A percentile compares a stretch with the other conserved stretches of the same genome.
These are phyloP conservation scores for Apostasia ramifera DNA, from an alignment of 106 monocot genomes.

Conservation along the genomic window DNA sequence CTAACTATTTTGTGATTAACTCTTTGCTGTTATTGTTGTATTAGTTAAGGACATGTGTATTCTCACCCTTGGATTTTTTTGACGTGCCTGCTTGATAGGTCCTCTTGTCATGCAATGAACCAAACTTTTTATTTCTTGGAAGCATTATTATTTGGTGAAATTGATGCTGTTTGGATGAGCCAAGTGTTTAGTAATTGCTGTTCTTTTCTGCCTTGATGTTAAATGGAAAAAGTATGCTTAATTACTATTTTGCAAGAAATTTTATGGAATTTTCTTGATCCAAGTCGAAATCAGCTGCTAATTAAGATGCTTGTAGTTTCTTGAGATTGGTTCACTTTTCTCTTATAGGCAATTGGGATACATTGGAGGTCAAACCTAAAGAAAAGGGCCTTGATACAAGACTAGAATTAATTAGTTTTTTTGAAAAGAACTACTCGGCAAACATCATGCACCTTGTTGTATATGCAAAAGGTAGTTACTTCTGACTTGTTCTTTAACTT, in stretches of 20 bases:
- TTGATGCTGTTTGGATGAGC: neutral
- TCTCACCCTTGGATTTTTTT: too few species aligned
- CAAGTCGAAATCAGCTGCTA: too few species aligned
- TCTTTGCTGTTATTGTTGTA: too few species aligned
- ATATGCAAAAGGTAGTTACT: constrained; percentile 74
- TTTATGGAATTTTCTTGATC: neutral
- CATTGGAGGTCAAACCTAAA: constrained; percentile 76
- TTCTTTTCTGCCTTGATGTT: neutral
- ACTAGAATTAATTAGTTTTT: constrained; percentile 71
- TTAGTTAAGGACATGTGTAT: too few species aligned
- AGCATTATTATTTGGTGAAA: neutral
- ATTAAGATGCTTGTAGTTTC: neutral
- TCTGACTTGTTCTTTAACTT: neutral
- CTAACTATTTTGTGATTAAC: too few species aligned
- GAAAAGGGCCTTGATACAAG: constrained; percentile 77
- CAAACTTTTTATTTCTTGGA: neutral
- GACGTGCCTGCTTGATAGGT: neutral
- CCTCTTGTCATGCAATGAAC: neutral
- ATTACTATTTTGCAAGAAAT: neutral
- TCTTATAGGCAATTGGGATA: constrained; percentile 75
- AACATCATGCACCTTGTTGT: constrained; percentile 94
- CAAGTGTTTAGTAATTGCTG: neutral
- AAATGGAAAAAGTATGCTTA: neutral
- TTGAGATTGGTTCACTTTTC: neutral
- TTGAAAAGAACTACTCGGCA: constrained; percentile 76